Percentiles rank a stretch among this genome's conserved stretches.
These are phyloP conservation scores for Candida sanyiensis DNA, from an alignment of 805 yeast genomes.

Conservation along the genomic window DNA sequence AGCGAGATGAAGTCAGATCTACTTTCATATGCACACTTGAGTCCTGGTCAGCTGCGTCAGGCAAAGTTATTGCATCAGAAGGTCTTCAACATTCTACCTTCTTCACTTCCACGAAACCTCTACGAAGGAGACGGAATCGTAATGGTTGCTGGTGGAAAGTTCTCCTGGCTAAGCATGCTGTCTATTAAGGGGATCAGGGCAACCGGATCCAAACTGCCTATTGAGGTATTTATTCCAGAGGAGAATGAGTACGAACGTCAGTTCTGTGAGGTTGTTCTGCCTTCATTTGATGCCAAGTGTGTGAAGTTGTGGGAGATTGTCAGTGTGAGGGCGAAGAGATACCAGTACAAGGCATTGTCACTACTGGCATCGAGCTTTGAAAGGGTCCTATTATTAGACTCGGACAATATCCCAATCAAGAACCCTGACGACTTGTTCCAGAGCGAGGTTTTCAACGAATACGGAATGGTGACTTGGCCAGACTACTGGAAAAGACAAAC, in stretches of 20 bases:
- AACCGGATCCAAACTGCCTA: constrained; percentile 60
- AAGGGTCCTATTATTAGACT: constrained; percentile 64
- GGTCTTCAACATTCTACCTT: neutral
- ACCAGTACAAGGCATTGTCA: constrained; percentile 66
- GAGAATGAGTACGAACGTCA: constrained; percentile 60
- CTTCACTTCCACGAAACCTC: neutral
- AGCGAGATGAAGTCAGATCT: neutral
- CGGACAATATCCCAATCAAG: constrained; percentile 62
- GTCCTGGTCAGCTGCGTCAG: neutral
- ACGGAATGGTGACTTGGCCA: constrained; percentile 54
- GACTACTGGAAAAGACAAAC: constrained; percentile 63
- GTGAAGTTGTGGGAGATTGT: constrained; percentile 42
- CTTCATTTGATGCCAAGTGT: constrained; percentile 55
- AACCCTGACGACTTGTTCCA: constrained; percentile 48
- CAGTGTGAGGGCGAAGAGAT: constrained; percentile 37
- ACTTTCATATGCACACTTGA: neutral
- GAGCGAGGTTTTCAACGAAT: constrained; percentile 35
- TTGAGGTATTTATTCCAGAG: constrained; percentile 71
- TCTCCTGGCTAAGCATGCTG: constrained; percentile 51
- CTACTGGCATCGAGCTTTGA: constrained; percentile 70
- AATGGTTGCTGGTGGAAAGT: constrained; percentile 64
- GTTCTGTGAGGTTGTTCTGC: constrained; percentile 57
- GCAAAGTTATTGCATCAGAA: neutral
- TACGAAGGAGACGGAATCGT: constrained; percentile 46
- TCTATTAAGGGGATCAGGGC: constrained; percentile 49